These are phyloP conservation scores for Fusarium nygamai DNA, from an alignment of 2,329 filamentous ascomycete species.

Conservation along the genomic window DNA sequence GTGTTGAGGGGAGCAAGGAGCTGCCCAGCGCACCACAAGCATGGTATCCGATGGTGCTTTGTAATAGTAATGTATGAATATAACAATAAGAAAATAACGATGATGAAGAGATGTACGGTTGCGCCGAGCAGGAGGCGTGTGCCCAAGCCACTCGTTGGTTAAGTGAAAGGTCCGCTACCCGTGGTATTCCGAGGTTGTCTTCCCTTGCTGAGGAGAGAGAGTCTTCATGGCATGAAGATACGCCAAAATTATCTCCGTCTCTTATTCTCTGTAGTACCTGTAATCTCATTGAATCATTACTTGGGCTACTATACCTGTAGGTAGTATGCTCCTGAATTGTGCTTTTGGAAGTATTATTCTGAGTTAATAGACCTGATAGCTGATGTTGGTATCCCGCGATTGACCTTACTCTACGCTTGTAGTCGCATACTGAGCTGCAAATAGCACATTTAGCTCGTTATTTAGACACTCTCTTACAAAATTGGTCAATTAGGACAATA, in stretches of 20 bases:
- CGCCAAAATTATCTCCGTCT: neutral
- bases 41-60: neutral
- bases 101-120: neutral
- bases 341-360: neutral
- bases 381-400: accelerated
- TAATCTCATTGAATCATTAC: too few species aligned
- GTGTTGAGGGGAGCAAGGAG: neutral
- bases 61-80: neutral
- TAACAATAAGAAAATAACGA: too few species aligned
- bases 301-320: neutral
- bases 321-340: neutral
- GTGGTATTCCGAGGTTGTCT: neutral
- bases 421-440: neutral
- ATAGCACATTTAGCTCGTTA: neutral
- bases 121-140: neutral
- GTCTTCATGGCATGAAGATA: neutral
- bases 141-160: neutral
- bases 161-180: neutral
- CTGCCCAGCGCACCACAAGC: neutral
- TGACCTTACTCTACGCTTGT: accelerated
- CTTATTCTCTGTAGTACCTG: accelerated
- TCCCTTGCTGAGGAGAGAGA: too few species aligned
- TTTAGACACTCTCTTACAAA: accelerated
- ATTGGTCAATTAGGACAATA: neutral
- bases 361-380: neutral